Base-by-base conservation (phyloP, 1,284 basidiomycete species). In the Ceratobasidium sp. region DNA sequence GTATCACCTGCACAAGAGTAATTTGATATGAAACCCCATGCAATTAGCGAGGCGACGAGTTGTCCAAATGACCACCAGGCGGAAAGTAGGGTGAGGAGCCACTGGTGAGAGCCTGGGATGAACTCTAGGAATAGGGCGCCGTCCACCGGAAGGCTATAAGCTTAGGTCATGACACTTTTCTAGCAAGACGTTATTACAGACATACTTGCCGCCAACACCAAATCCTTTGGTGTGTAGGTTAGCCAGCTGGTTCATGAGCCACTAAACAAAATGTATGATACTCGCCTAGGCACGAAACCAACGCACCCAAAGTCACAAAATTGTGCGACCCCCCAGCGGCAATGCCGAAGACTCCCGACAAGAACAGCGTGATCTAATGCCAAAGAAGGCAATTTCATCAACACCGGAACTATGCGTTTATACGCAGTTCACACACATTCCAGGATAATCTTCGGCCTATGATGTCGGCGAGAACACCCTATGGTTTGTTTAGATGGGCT, bases 61-160 rank as follows among this genome's bases (percentile, higher is more conserved):
- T 88, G 87, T 0, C 88, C 89, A 26, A 89, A 76, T 18, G 86
- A 86, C 89, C 89, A 90, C 84, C 87, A 89, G 32, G 85, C 82
- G 9, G 87, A 88, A 0, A 90, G 82, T n/a, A 90, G 80, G 0
- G 88, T 90, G 53, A 90, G 79, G 43, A 87, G 84, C 84, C 86
- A 89, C 83, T 89, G 86, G 73, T 87, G 82, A 12, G 82, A 83
- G 60, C 82, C 79, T 0, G 87, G 87, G 46, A 87, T 80, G 74
- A 86, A 84, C 76, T 88, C 87, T 59, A 88, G 81, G 77, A 85
- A 88, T 59, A 88, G 79, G 8, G 85, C 85, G 60, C 86, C 86
- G 76, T 88, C 86, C 23, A 87, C 86, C 1, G 85, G 87, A 18
- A 87, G 77, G 74, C 83, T 85, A 16, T 14, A 78, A 45, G 73